phyloP scores from a whole-genome alignment of 768 basidiomycete species.

The Collybia mongolica region DNA sequence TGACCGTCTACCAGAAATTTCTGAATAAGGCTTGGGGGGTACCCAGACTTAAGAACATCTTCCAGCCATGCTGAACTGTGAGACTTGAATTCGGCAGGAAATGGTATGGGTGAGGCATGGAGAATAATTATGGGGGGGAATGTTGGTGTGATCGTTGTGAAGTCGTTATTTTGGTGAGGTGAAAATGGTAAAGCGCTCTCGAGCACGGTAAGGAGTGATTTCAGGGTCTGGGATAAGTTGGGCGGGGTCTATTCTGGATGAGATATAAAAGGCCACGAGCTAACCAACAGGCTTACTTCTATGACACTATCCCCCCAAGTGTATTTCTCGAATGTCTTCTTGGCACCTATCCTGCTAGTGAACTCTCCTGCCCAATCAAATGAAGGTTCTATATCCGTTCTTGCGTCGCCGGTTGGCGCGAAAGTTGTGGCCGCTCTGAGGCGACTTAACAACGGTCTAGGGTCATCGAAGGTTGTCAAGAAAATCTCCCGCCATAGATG shows the following conservation, averaged over 20 bases:
- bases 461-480: slow-evolving; percentile 50
- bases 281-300: not conserved
- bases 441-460: slow-evolving; percentile 24
- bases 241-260: not conserved
- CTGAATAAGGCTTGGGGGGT: slow-evolving; percentile 30
- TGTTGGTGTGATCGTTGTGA: not conserved
- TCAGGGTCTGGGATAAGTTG: slow-evolving; percentile 9
- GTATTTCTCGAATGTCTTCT: slow-evolving; percentile 9
- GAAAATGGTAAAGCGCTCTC: slow-evolving; percentile 14
- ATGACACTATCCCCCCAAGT: not conserved
- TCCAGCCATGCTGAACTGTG: slow-evolving; percentile 35
- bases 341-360: slow-evolving; percentile 13
- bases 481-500: slow-evolving; percentile 49
- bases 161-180: slow-evolving; percentile 2
- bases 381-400: not conserved
- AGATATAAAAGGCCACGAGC: too few species aligned
- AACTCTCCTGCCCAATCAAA: slow-evolving; percentile 21
- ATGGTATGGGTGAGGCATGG: slow-evolving; percentile 10
- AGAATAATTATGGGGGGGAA: slow-evolving; percentile 13
- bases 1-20: slow-evolving; percentile 20
- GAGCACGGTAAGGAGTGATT: slow-evolving; percentile 12
- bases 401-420: slow-evolving; percentile 4
- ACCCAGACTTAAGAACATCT: slow-evolving; percentile 22
- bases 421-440: slow-evolving; percentile 1
- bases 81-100: slow-evolving; percentile 16